These are phyloP conservation scores for Calonectria fujianensis DNA, from an alignment of 2,329 filamentous ascomycete genomes.

Conservation along the genomic window DNA sequence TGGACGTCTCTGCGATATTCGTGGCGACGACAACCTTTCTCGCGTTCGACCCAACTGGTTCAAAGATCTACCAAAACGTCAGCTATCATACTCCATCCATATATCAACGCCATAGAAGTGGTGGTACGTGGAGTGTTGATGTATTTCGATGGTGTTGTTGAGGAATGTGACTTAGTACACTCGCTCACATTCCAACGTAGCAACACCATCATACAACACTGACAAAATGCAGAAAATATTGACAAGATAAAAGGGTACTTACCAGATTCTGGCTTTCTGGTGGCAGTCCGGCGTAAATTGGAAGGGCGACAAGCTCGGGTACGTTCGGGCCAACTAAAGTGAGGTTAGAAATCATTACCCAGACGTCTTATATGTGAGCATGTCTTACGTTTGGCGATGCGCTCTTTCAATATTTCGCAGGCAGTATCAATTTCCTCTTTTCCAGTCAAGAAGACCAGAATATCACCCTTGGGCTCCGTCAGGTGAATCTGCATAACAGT, in stretches of 20 bases:
- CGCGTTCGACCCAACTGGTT: constrained; percentile 89
- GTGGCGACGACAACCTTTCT: constrained; percentile 98
- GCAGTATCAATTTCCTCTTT: constrained; percentile 98
- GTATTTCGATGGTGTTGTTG: not conserved
- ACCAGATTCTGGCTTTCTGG: constrained; percentile 86
- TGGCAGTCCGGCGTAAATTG: constrained; percentile 96
- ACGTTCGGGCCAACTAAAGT: constrained; percentile 88
- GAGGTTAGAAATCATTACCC: constrained; percentile 61
- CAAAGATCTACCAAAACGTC: constrained; percentile 80
- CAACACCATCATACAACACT: not conserved
- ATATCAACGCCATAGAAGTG: not conserved
- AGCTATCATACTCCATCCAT: not conserved
- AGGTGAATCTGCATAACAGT: constrained; percentile 99
- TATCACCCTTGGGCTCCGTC: constrained; percentile 93
- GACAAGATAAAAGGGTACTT: not conserved
- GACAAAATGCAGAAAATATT: not conserved
- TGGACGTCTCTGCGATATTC: constrained; percentile 98
- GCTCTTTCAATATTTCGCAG: constrained; percentile 93
- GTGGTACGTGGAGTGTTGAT: not conserved
- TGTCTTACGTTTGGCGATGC: constrained; percentile 71
- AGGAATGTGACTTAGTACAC: not conserved
- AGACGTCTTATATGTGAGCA: not conserved
- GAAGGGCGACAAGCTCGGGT: constrained; percentile 92
- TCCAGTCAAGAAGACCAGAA: constrained; percentile 96
- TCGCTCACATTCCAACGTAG: not conserved